These are phyloP conservation scores for Verticillium albo-atrum DNA, from an alignment of 2,329 filamentous ascomycete genomes.

Conservation along the genomic window DNA sequence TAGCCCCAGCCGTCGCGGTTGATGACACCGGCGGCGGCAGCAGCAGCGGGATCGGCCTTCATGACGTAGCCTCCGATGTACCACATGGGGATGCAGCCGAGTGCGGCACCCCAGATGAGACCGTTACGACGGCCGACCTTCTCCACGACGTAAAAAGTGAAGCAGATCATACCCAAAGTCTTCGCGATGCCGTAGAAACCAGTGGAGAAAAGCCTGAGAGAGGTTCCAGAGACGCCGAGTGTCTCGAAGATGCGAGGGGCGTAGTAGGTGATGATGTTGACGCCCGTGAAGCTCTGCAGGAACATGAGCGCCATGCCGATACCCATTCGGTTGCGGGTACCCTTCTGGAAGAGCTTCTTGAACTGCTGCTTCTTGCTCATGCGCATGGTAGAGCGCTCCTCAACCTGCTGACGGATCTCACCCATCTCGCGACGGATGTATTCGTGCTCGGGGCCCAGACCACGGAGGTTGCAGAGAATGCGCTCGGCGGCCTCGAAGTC, in stretches of 20 bases:
- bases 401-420: conserved; percentile 55
- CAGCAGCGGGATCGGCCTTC: conserved; percentile 23
- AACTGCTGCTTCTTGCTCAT: conserved; percentile 22
- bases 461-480: conserved; percentile 30
- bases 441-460: conserved; percentile 9
- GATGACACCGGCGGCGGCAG: conserved; percentile 41
- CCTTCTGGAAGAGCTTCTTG: conserved; percentile 28
- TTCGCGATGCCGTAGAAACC: conserved; percentile 36
- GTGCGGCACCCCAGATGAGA: conserved; percentile 36
- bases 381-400: conserved; percentile 32
- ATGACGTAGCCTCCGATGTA: conserved; percentile 34
- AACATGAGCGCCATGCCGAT: conserved; percentile 49
- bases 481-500: conserved; percentile 31
- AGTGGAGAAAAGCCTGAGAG: conserved; percentile 29
- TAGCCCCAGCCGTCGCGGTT: conserved; percentile 34
- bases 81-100: conserved; percentile 33
- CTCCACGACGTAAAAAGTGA: conserved; percentile 41
- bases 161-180: conserved; percentile 29
- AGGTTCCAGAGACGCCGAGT: conserved; percentile 28
- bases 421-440: conserved; percentile 40
- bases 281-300: conserved; percentile 34
- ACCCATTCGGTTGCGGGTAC: conserved; percentile 38
- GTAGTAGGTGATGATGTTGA: conserved; percentile 60
- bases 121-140: conserved; percentile 42
- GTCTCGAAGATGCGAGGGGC: conserved; percentile 29